Conservation (phyloP, 2,329 filamentous ascomycete genomes). For the Colletotrichum sp. region DNA sequence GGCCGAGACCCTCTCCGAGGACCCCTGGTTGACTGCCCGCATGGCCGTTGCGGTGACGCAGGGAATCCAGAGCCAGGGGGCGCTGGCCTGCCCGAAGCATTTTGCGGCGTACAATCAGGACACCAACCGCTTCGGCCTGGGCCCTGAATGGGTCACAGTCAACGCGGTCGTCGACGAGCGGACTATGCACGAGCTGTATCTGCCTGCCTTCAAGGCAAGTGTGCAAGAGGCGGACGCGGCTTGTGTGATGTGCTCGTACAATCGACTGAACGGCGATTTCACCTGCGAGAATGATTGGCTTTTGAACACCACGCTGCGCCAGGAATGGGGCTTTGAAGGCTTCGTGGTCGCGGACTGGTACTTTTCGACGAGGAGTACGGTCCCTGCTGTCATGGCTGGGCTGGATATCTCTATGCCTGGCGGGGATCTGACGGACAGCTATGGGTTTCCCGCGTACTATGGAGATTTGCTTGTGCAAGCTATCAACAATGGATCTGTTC, state of each 20-base stretch:
- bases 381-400: conserved; percentile 23
- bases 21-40: conserved; percentile 33
- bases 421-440: background rate
- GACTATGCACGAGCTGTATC: conserved; percentile 66
- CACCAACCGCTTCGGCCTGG: conserved; percentile 18
- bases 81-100: conserved; percentile 37
- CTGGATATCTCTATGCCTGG: conserved; percentile 32
- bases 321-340: conserved; percentile 16
- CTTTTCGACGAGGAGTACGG: conserved; percentile 28
- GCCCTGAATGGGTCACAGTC: conserved; percentile 47
- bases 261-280: conserved; percentile 48
- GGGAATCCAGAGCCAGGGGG: conserved; percentile 34
- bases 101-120: conserved; percentile 54
- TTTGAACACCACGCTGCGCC: background rate
- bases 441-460: background rate
- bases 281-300: conserved; percentile 24
- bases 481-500: conserved; percentile 73
- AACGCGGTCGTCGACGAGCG: conserved; percentile 54
- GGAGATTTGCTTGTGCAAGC: background rate
- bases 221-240: conserved; percentile 59
- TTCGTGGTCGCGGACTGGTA: conserved; percentile 22
- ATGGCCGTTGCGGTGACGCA: conserved; percentile 31
- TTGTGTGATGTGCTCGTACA: conserved; percentile 65
- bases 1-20: conserved; percentile 69
- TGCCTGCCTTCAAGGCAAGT: conserved; percentile 67